Conservation (phyloP, 441 rosid species). For the Biscutella laevigata region DNA sequence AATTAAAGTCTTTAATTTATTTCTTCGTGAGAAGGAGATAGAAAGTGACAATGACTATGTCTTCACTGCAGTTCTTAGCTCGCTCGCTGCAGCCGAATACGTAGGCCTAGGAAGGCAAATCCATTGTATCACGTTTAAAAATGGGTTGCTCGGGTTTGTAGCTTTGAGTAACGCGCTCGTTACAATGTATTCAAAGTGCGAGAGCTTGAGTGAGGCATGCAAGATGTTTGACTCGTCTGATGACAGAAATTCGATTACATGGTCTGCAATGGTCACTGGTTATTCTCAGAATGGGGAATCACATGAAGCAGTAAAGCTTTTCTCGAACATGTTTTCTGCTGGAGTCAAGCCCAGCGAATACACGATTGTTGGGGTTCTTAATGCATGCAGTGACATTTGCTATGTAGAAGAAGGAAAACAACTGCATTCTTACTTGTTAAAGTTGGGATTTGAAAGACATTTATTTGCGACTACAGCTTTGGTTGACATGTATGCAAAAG, state of each 20-base stretch:
- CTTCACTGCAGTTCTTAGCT: slow-evolving; percentile 59
- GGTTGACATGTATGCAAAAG: slow-evolving; percentile 90
- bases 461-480: slow-evolving; percentile 57
- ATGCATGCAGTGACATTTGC: slow-evolving; percentile 61
- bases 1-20: slow-evolving; percentile 39
- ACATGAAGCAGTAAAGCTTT: slow-evolving; percentile 46
- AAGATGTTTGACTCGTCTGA: slow-evolving; percentile 50
- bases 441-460: slow-evolving; percentile 62
- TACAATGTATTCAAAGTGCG: slow-evolving; percentile 79
- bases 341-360: slow-evolving; percentile 57
- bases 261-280: slow-evolving; percentile 86
- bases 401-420: slow-evolving; percentile 60
- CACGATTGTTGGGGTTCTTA: slow-evolving; percentile 72
- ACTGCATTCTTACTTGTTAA: slow-evolving; percentile 48
- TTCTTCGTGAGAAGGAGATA: slow-evolving; percentile 36
- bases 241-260: slow-evolving; percentile 58
- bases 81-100: slow-evolving; percentile 36
- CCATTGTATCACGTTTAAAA: slow-evolving; percentile 52
- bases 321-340: slow-evolving; percentile 53
- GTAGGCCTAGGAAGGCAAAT: slow-evolving; percentile 50
- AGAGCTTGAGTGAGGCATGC: slow-evolving; percentile 55
- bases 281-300: slow-evolving; percentile 73
- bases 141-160: slow-evolving; percentile 45
- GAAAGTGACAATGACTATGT: slow-evolving; percentile 56
- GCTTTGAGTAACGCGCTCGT: slow-evolving; percentile 67